Percentiles rank a stretch among this genome's conserved stretches.
Evolutionary conservation across 495 filamentous ascomycete genomes (phyloP).

Genomic region (Aspergillus egyptiacus): DNA sequence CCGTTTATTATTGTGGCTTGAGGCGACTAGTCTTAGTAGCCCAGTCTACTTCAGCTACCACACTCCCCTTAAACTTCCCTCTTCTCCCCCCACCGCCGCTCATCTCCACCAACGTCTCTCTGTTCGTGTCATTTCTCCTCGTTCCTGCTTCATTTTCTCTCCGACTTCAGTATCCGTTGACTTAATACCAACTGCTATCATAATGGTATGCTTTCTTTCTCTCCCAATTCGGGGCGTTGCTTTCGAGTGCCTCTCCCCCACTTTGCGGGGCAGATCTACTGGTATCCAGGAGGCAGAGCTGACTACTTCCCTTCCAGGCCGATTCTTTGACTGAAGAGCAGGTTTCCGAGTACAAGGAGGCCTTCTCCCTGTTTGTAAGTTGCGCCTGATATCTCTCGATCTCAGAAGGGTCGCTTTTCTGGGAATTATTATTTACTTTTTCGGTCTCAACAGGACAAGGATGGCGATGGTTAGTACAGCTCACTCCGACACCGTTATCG

Average conservation of each 20-base stretch:
- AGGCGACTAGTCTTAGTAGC: conserved; percentile 7
- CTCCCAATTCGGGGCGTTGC: conserved; percentile 3
- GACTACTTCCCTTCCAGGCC: conserved; percentile 50
- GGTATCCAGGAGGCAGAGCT: conserved; percentile 20
- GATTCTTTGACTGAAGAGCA: conserved; percentile 97
- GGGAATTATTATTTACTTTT: conserved; percentile 17
- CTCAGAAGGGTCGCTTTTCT: not conserved
- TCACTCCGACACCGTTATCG: conserved; percentile 3
- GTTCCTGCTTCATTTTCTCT: conserved; percentile 18
- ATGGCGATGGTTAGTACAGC: conserved; percentile 90
- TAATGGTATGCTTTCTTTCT: conserved; percentile 28
- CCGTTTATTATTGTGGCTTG: conserved; percentile 15
- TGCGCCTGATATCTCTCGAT: not conserved
- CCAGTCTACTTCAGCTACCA: no score
- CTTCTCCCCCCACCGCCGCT: conserved; percentile 6
- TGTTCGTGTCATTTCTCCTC: conserved; percentile 12
- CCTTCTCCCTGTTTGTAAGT: conserved; percentile 99
- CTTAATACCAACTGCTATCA: conserved; percentile 17
- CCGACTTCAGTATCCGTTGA: conserved; percentile 2
- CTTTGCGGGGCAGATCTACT: conserved; percentile 35
- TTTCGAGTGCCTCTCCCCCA: conserved; percentile 23
- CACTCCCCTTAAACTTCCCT: conserved; percentile 19
- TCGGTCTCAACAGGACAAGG: conserved; percentile 74
- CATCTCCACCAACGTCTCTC: conserved; percentile 14
- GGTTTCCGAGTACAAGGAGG: conserved; percentile 99